Conservation (phyloP, 2,329 filamentous ascomycete genomes). For the Aspergillus sojae region DNA sequence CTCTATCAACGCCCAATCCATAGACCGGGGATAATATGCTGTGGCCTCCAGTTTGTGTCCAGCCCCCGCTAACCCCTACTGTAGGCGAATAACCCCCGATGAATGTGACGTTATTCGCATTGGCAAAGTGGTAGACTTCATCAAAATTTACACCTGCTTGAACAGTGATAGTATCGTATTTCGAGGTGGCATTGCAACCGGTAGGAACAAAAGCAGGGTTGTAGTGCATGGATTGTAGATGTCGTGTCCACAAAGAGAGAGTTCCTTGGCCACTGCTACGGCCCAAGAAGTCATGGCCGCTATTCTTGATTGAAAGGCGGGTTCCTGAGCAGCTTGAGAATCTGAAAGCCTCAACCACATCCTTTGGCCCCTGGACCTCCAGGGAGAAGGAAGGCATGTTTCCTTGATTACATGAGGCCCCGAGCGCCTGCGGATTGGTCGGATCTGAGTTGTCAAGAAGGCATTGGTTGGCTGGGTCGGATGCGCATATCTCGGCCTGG, state of each 20-base stretch:
- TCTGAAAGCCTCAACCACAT: conserved; percentile 13
- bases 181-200: conserved; percentile 8
- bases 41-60: conserved; percentile 32
- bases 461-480: conserved; percentile 20
- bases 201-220: conserved; percentile 8
- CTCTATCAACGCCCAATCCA: conserved; percentile 32
- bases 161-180: conserved; percentile 27
- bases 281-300: conserved; percentile 38
- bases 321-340: conserved; percentile 15
- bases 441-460: conserved; percentile 20
- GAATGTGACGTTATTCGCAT: conserved; percentile 27
- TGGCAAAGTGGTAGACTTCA: conserved; percentile 29
- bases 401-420: conserved; percentile 15
- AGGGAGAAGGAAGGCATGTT: conserved; percentile 16
- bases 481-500: conserved; percentile 25
- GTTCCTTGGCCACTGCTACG: conserved; percentile 33
- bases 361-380: conserved; percentile 6
- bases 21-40: conserved; percentile 30
- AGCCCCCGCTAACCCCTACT: conserved; percentile 29
- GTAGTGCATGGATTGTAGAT: conserved; percentile 26
- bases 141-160: conserved; percentile 33
- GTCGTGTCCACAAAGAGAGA: conserved; percentile 34
- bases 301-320: conserved; percentile 34
- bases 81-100: conserved; percentile 23
- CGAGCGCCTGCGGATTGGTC: conserved; percentile 6